A percentile compares a stretch with the other conserved stretches of the same genome.
These are phyloP conservation scores for Wallacemonas collosoma DNA, from an alignment of 208 protist species.

Conservation along the genomic window DNA sequence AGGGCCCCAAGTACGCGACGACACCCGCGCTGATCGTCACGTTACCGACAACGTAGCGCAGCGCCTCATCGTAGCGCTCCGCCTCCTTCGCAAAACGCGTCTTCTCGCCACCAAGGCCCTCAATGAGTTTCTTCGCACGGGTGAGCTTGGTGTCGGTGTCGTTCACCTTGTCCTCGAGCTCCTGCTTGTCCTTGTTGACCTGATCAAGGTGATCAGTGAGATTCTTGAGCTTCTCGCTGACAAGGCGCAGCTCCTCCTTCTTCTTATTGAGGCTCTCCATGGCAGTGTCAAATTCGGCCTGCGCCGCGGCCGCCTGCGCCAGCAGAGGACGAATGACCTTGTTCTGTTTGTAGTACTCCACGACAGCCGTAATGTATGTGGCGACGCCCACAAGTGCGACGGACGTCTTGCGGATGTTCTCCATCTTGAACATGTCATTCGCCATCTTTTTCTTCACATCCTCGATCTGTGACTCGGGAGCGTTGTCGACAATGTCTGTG, in stretches of 20 bases:
- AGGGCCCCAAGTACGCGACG: constrained; percentile 96
- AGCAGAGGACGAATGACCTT: constrained; percentile 96
- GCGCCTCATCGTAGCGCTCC: constrained; percentile 76
- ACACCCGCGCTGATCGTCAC: constrained; percentile 94
- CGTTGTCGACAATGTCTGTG: constrained; percentile 87
- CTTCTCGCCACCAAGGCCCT: constrained; percentile 95
- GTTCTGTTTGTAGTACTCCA: constrained; percentile 97
- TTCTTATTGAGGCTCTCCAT: constrained; percentile 91
- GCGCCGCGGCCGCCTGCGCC: constrained; percentile 81
- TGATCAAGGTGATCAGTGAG: constrained; percentile 85
- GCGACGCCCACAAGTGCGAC: constrained; percentile 94
- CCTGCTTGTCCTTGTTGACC: constrained; percentile 90
- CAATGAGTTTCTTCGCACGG: constrained; percentile 95
- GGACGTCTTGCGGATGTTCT: constrained; percentile 91
- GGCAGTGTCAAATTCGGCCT: constrained; percentile 84
- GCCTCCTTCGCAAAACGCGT: constrained; percentile 88
- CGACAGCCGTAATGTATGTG: constrained; percentile 97
- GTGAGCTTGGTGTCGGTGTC: constrained; percentile 95
- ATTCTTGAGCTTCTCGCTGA: constrained; percentile 87
- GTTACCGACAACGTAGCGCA: constrained; percentile 93
- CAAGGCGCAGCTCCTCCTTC: constrained; percentile 89
- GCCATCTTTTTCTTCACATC: constrained; percentile 95
- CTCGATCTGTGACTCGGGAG: constrained; percentile 89
- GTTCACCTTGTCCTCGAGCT: constrained; percentile 91
- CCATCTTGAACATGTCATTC: constrained; percentile 94